Percentiles rank a stretch among this genome's conserved stretches.
Conservation (phyloP, 1,139 yeast species). For the Taiozyma sp. region DNA sequence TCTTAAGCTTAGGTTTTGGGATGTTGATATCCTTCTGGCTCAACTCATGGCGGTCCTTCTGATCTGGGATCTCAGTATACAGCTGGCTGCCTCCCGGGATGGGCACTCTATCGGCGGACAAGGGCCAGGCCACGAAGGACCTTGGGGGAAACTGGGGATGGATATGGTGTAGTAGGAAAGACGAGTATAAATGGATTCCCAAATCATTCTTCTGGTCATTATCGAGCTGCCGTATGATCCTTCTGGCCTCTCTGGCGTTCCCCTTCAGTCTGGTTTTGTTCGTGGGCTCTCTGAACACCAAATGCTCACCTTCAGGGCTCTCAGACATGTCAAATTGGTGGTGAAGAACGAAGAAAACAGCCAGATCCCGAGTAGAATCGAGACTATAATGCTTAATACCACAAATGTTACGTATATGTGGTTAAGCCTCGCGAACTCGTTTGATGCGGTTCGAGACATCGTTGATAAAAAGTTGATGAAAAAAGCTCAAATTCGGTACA, state of each 20-base stretch:
- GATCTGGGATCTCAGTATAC: conserved; percentile 9
- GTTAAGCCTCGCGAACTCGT: not conserved
- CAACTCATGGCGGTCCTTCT: not conserved
- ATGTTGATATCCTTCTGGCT: not conserved
- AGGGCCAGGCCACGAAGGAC: conserved; percentile 35
- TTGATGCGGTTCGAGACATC: not conserved
- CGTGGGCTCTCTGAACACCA: not conserved
- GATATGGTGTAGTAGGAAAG: conserved; percentile 36
- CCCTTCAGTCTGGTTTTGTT: not conserved
- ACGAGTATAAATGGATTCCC: conserved; percentile 48
- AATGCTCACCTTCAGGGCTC: not conserved
- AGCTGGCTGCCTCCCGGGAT: conserved; percentile 1
- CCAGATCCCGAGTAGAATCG: not conserved
- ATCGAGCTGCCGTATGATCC: conserved; percentile 20
- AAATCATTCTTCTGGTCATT: conserved; percentile 42
- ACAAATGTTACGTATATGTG: too few relatives aligned
- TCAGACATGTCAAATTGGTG: not conserved
- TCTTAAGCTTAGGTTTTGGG: not conserved
- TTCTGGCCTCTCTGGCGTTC: not conserved
- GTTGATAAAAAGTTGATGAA: not conserved
- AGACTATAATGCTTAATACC: too few relatives aligned
- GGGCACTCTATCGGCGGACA: conserved; percentile 3
- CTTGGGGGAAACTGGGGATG: conserved; percentile 35
- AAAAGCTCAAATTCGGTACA: not conserved
- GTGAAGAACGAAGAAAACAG: not conserved